Evolutionary conservation across 2,329 filamentous ascomycete genomes (phyloP).

Genomic region (Pseudogymnoascus sp.): DNA sequence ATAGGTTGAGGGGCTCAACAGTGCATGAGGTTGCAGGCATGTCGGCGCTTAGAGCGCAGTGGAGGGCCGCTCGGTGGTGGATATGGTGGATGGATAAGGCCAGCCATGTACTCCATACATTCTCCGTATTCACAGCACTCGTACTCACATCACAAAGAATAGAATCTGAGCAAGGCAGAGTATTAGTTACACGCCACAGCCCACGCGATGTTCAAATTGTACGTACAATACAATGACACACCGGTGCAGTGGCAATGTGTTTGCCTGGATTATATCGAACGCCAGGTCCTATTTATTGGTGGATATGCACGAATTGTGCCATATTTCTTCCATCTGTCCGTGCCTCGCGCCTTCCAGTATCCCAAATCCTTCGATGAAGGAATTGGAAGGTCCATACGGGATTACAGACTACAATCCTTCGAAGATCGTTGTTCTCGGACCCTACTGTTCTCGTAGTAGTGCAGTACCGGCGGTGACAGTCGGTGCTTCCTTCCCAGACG

Average conservation of each 20-base stretch:
- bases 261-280: not conserved
- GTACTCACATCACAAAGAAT: not conserved
- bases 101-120: not conserved
- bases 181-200: not conserved
- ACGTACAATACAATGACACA: not conserved
- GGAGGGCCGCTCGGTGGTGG: not conserved
- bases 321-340: not conserved
- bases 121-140: no score
- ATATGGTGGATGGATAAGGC: not conserved
- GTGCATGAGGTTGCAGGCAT: constrained; percentile 12
- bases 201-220: not conserved
- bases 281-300: not conserved
- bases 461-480: not conserved
- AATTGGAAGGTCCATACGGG: not conserved
- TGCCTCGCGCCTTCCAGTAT: not conserved
- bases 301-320: not conserved
- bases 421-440: not conserved
- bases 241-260: not conserved
- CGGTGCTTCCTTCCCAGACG: not conserved
- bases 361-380: not conserved
- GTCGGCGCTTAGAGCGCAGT: constrained; percentile 13
- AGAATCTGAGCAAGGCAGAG: not conserved
- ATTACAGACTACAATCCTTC: not conserved
- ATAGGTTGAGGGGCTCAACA: constrained; percentile 9
- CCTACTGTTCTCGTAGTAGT: not conserved